Evolutionary conservation across 1,284 basidiomycete species (phyloP).

Genomic region (Heterobasidion irregulare): DNA sequence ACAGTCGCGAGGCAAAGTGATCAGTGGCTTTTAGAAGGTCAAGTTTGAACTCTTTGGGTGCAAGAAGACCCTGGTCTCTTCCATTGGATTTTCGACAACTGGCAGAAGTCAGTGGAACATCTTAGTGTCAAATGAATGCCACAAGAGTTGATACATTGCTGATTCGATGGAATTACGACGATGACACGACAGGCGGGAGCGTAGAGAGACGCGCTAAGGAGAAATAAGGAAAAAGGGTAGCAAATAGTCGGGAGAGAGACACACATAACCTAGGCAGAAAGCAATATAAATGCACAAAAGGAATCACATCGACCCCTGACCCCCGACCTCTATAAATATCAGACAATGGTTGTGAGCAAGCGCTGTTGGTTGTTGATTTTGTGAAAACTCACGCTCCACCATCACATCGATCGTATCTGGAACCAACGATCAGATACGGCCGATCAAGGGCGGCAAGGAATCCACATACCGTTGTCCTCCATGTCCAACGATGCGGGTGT

Average conservation of each 20-base stretch:
- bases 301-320: neutral
- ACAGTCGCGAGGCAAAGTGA: too few relatives aligned
- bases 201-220: neutral
- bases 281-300: neutral
- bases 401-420: constrained; percentile 87
- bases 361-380: neutral
- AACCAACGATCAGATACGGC: neutral
- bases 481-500: constrained; percentile 79
- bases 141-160: neutral
- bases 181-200: neutral
- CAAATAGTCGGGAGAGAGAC: neutral
- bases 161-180: neutral
- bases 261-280: neutral
- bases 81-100: too few relatives aligned
- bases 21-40: too few relatives aligned
- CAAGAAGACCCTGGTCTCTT: too few relatives aligned
- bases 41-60: too few relatives aligned
- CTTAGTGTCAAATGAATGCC: neutral
- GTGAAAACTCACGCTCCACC: constrained; percentile 74
- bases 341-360: neutral
- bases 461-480: constrained; percentile 69
- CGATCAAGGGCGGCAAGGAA: neutral
- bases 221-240: neutral
- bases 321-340: neutral
- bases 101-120: neutral